Conservation (phyloP, 2,329 filamentous ascomycete genomes). For the Neobulgaria alba region DNA sequence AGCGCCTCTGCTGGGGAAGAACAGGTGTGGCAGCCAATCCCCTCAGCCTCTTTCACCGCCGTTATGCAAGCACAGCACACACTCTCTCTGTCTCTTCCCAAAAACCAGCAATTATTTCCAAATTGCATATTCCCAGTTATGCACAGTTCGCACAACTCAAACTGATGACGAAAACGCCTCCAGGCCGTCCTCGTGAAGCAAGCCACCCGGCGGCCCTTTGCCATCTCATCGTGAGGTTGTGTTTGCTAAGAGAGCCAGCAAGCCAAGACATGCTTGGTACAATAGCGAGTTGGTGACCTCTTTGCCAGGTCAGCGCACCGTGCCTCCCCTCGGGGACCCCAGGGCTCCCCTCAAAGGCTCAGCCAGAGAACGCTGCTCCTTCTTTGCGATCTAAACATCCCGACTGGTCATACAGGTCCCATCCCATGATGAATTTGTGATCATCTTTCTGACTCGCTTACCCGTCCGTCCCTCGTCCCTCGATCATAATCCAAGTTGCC, state of each 20-base stretch:
- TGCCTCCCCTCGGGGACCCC: not conserved
- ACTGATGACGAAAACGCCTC: too few relatives aligned
- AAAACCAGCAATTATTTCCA: not conserved
- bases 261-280: not conserved
- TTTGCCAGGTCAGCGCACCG: not conserved
- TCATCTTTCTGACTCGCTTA: too few relatives aligned
- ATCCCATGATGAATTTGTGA: too few relatives aligned
- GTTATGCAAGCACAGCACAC: not conserved
- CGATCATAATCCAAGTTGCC: too few relatives aligned
- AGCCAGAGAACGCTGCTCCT: too few relatives aligned
- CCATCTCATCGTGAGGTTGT: not conserved
- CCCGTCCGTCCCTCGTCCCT: too few relatives aligned
- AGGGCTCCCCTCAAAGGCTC: too few relatives aligned
- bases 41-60: not conserved
- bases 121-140: not conserved
- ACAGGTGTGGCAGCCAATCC: not conserved
- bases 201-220: not conserved
- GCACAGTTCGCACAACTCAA: not conserved
- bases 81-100: too few relatives aligned
- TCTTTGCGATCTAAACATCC: too few relatives aligned
- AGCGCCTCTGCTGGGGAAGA: too few relatives aligned
- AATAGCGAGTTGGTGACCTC: not conserved
- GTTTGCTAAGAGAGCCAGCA: too few relatives aligned
- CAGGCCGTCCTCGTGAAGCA: not conserved
- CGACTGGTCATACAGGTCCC: too few relatives aligned